phyloP scores from a whole-genome alignment of 2,329 filamentous ascomycete species.

The Arthrobotrys entomopaga region DNA sequence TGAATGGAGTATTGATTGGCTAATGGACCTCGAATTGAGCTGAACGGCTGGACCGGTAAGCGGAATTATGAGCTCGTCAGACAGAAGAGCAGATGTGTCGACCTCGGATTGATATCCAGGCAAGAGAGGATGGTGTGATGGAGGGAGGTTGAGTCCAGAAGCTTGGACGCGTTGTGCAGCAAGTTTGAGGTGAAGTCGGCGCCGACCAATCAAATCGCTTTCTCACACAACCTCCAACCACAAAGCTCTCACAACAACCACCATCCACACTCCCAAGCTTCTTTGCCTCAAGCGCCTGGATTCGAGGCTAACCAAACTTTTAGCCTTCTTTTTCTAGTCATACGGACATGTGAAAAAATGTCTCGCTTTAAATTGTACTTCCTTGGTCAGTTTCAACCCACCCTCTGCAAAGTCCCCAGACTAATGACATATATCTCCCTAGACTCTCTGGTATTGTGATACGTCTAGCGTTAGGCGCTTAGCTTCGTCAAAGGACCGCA shows the following conservation, averaged over 20 bases:
- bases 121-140: slow-evolving; percentile 7
- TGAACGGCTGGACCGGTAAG: background rate
- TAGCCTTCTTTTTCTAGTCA: no score
- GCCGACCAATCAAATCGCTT: slow-evolving; percentile 21
- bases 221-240: background rate
- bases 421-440: no score
- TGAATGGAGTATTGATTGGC: background rate
- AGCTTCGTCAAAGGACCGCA: background rate
- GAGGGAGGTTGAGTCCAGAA: slow-evolving; percentile 5
- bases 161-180: slow-evolving; percentile 44
- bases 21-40: slow-evolving; percentile 8
- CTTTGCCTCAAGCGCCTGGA: no score
- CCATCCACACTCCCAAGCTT: no score
- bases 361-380: no score
- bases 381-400: no score
- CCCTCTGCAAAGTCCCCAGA: no score
- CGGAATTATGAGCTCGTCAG: no score
- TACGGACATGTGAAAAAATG: no score
- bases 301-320: no score
- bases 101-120: slow-evolving; percentile 4
- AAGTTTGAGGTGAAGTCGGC: slow-evolving; percentile 11
- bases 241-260: no score
- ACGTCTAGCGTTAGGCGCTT: background rate
- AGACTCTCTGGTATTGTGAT: no score
- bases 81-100: slow-evolving; percentile 3